phyloP scores from a whole-genome alignment of 805 yeast genomes.

The Starmera pachycereana region DNA sequence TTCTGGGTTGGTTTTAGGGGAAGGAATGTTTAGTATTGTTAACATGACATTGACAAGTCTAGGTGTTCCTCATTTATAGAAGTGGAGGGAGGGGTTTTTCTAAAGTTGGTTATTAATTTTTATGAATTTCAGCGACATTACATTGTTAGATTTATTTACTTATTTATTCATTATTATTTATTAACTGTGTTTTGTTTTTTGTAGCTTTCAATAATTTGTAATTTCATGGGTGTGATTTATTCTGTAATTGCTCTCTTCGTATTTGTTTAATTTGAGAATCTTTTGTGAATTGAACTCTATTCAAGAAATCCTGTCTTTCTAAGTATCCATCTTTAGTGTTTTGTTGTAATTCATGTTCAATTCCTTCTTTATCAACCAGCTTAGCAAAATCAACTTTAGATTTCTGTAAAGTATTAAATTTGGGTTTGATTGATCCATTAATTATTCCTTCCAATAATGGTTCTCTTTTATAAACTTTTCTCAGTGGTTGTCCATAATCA shows the following conservation, averaged over 20 bases:
- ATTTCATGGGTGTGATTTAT: slow-evolving; percentile 3
- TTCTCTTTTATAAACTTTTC: slow-evolving; percentile 59
- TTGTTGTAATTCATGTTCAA: slow-evolving; percentile 68
- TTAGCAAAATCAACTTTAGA: slow-evolving; percentile 92
- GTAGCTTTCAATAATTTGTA: too few relatives aligned
- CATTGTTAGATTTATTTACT: too few relatives aligned
- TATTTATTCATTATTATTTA: too few relatives aligned
- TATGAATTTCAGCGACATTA: too few relatives aligned
- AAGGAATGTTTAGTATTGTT: slow-evolving; percentile 78
- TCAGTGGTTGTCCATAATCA: slow-evolving; percentile 25
- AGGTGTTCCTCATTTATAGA: slow-evolving; percentile 47
- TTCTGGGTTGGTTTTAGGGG: slow-evolving; percentile 89
- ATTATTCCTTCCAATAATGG: slow-evolving; percentile 71
- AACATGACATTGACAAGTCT: slow-evolving; percentile 70
- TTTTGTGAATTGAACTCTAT: slow-evolving; percentile 47
- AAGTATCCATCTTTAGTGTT: slow-evolving; percentile 86
- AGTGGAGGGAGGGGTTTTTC: too few relatives aligned
- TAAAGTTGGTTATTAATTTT: too few relatives aligned
- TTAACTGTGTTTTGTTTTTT: too few relatives aligned
- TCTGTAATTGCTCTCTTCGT: slow-evolving; percentile 23
- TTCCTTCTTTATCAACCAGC: slow-evolving; percentile 79
- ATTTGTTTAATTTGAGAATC: slow-evolving; percentile 29
- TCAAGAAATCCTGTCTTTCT: slow-evolving; percentile 83
- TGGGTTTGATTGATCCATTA: slow-evolving; percentile 56
- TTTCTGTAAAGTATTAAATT: slow-evolving; percentile 85